phyloP scores from a whole-genome alignment of 306 rosid species.

The Rosa multiflora region DNA sequence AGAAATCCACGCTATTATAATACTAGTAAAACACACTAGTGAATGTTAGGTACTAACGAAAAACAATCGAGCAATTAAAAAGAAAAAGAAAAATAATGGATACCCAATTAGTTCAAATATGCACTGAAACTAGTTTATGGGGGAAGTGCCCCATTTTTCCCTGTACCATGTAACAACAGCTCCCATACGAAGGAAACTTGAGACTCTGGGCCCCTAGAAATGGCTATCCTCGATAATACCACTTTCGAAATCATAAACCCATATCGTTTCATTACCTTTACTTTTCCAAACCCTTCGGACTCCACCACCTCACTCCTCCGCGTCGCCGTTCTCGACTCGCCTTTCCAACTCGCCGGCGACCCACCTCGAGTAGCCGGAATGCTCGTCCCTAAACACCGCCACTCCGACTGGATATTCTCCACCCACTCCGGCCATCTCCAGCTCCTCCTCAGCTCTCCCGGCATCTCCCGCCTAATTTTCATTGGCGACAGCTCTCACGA shows the following conservation, averaged over 20 bases:
- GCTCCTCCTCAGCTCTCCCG: constrained; percentile 57
- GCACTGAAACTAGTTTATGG: too few species aligned
- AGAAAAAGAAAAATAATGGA: too few species aligned
- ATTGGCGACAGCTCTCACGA: constrained; percentile 35
- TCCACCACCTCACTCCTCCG: constrained; percentile 39
- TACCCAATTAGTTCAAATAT: too few species aligned
- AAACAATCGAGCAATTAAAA: too few species aligned
- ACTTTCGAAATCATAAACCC: constrained; percentile 52
- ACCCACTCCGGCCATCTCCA: constrained; percentile 69
- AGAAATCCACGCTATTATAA: too few species aligned
- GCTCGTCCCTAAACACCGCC: constrained; percentile 70
- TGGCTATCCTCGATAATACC: constrained; percentile 44
- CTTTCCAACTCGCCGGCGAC: constrained; percentile 12
- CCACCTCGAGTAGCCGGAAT: constrained; percentile 55
- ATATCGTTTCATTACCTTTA: constrained; percentile 60
- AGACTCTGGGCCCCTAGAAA: not conserved
- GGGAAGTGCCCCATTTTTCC: too few species aligned
- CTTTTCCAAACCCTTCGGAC: constrained; percentile 62
- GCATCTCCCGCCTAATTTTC: constrained; percentile 62
- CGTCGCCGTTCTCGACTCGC: constrained; percentile 79
- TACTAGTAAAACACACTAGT: too few species aligned
- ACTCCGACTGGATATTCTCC: constrained; percentile 82
- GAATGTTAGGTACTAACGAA: too few species aligned
- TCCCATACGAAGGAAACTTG: too few species aligned
- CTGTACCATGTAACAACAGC: too few species aligned